Evolutionary conservation across 2,329 filamentous ascomycete species (phyloP).

Genomic region (Penicillium brevicompactum): DNA sequence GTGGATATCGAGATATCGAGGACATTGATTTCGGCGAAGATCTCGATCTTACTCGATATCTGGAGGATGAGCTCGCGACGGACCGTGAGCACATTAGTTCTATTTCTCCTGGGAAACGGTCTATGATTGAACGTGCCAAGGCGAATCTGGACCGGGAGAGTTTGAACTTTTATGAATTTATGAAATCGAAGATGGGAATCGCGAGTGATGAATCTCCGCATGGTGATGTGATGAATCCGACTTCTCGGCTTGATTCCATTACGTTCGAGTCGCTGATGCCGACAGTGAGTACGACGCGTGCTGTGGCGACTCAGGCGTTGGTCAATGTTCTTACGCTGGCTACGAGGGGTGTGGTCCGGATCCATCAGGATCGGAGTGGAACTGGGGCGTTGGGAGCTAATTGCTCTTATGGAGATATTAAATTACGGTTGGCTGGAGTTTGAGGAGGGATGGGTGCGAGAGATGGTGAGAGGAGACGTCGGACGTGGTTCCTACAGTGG

Average conservation of each 20-base stretch:
- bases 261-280: conserved; percentile 71
- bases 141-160: conserved; percentile 61
- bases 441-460: conserved; percentile 1
- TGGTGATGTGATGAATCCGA: neutral
- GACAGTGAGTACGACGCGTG: conserved; percentile 54
- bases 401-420: conserved; percentile 35
- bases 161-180: conserved; percentile 64
- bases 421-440: conserved; percentile 21
- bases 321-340: conserved; percentile 72
- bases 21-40: conserved; percentile 21
- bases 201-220: neutral
- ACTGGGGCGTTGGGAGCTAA: conserved; percentile 25
- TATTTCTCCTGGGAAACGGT: conserved; percentile 46
- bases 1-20: conserved; percentile 28
- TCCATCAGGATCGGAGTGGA: conserved; percentile 60
- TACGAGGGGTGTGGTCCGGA: conserved; percentile 64
- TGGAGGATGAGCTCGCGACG: conserved; percentile 35
- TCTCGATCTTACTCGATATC: conserved; percentile 34
- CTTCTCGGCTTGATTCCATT: conserved; percentile 39
- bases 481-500: too few species aligned
- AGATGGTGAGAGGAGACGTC: too few species aligned
- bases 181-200: conserved; percentile 51
- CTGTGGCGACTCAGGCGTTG: conserved; percentile 73
- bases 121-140: conserved; percentile 19
- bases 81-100: conserved; percentile 25